phyloP scores from a whole-genome alignment of 257 asterid species.

The Scutellaria galericulata region DNA sequence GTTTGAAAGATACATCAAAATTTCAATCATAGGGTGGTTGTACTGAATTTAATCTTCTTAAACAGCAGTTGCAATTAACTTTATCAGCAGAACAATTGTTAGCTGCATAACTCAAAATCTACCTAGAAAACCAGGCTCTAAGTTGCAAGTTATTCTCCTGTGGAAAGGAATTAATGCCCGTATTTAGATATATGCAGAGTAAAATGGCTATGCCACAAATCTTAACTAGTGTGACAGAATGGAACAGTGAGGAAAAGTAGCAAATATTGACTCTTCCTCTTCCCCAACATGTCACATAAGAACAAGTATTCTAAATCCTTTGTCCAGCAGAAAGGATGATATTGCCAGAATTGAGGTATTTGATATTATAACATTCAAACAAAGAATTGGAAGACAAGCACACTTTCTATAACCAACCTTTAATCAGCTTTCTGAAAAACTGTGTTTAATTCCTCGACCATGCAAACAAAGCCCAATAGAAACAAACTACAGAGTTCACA shows the following conservation, averaged over 20 bases:
- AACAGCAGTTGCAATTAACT: neutral
- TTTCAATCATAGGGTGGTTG: constrained; percentile 1
- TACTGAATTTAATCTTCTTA: neutral
- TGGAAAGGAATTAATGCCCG: neutral
- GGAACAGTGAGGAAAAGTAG: too few relatives aligned
- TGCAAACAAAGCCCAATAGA: neutral
- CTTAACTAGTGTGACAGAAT: neutral
- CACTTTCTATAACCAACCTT: neutral
- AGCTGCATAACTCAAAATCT: constrained; percentile 7
- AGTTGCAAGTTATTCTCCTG: neutral
- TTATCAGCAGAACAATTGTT: neutral
- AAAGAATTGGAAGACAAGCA: neutral
- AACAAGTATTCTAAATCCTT: neutral
- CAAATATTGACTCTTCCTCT: too few relatives aligned
- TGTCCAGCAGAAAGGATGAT: constrained; percentile 3
- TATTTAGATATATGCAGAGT: neutral
- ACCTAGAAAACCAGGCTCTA: constrained; percentile 3
- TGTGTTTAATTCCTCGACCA: constrained; percentile 7
- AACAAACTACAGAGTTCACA: constrained; percentile 1
- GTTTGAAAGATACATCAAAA: neutral
- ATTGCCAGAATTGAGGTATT: neutral
- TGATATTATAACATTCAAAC: neutral
- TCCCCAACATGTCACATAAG: neutral
- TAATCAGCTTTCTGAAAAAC: constrained; percentile 1
- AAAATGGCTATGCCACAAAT: neutral